phyloP scores from a whole-genome alignment of 441 rosid genomes.

The Eutrema salsugineum region DNA sequence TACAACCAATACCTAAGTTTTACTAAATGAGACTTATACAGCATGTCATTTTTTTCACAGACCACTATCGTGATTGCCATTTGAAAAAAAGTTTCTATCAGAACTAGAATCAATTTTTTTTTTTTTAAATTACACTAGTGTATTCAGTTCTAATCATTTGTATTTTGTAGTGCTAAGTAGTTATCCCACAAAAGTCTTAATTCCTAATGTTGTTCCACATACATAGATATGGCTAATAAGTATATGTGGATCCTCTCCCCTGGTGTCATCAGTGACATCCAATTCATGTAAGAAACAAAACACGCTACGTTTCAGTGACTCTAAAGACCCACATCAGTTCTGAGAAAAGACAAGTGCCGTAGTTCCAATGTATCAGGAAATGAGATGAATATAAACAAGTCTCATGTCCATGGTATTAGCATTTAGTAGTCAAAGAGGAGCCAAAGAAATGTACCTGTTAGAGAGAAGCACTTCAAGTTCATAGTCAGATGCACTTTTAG shows the following conservation, averaged over 20 bases:
- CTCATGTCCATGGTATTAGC: not conserved
- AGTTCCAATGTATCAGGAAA: not conserved
- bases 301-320: not conserved
- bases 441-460: conserved; percentile 51
- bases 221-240: not conserved
- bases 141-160: not conserved
- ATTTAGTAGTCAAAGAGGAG: too few species aligned
- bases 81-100: not conserved
- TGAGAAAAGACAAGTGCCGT: not conserved
- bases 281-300: not conserved
- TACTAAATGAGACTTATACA: not conserved
- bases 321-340: not conserved
- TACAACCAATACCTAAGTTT: not conserved
- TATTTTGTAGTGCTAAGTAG: not conserved
- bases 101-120: not conserved
- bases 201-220: not conserved
- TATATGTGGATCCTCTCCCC: too few species aligned
- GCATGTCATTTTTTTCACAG: not conserved
- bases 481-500: conserved; percentile 64
- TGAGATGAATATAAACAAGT: not conserved
- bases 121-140: too few species aligned
- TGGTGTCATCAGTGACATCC: not conserved
- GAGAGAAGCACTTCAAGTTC: conserved; percentile 78
- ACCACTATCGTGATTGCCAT: not conserved
- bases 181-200: not conserved